Conservation (phyloP, 495 filamentous ascomycete species). For the Penicillium coprophilum region DNA sequence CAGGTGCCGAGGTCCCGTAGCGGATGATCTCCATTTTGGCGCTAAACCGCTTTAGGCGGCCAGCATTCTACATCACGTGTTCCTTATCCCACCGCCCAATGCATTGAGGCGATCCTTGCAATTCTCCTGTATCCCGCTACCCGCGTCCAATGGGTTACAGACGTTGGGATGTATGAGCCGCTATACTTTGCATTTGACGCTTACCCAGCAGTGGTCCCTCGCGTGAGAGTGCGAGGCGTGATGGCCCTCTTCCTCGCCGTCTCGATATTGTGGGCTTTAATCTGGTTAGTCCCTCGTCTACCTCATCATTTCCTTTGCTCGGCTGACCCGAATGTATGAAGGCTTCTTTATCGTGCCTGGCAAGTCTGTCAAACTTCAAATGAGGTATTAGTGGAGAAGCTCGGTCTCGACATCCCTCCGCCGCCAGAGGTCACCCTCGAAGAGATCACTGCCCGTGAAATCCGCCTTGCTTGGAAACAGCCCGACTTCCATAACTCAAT, state of each 20-base stretch:
- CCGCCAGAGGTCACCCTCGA: slow-evolving; percentile 90
- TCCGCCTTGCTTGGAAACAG: slow-evolving; percentile 89
- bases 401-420: slow-evolving; percentile 90
- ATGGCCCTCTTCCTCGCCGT: slow-evolving; percentile 53
- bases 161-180: slow-evolving; percentile 53
- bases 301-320: neutral
- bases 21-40: slow-evolving; percentile 18
- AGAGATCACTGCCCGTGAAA: slow-evolving; percentile 79
- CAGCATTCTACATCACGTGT: slow-evolving; percentile 4
- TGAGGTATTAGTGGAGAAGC: slow-evolving; percentile 80
- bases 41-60: slow-evolving; percentile 12
- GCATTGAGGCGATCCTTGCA: slow-evolving; percentile 2
- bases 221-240: slow-evolving; percentile 50
- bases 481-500: slow-evolving; percentile 74
- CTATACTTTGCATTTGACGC: slow-evolving; percentile 48
- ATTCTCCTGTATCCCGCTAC: slow-evolving; percentile 22
- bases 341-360: slow-evolving; percentile 79
- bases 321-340: slow-evolving; percentile 29
- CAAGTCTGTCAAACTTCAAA: slow-evolving; percentile 87
- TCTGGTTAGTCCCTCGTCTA: slow-evolving; percentile 42
- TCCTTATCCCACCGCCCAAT: slow-evolving; percentile 9
- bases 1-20: slow-evolving; percentile 19
- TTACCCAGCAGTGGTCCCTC: slow-evolving; percentile 49
- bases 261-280: slow-evolving; percentile 51
- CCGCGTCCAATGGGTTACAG: slow-evolving; percentile 38